These are phyloP conservation scores for Hippophae rhamnoides DNA, from an alignment of 306 rosid genomes.

Conservation along the genomic window DNA sequence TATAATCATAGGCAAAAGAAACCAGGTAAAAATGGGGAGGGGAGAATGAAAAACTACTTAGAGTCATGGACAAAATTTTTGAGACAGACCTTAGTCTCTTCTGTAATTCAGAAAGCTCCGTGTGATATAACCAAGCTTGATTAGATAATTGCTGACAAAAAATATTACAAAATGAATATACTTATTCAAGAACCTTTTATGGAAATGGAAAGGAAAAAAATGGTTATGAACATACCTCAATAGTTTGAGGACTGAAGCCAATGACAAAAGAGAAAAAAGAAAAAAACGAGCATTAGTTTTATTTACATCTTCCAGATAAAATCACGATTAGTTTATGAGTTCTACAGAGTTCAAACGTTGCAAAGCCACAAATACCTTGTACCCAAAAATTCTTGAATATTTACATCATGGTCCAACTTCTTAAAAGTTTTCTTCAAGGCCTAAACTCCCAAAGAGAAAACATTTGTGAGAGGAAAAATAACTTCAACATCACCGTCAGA, in stretches of 20 bases:
- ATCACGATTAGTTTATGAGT: conserved; percentile 3
- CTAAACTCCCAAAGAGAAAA: conserved; percentile 41
- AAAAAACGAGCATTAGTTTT: conserved; percentile 6
- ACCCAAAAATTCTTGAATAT: conserved; percentile 57
- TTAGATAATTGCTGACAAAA: conserved; percentile 46
- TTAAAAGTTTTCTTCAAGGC: conserved; percentile 69
- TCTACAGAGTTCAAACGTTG: neutral
- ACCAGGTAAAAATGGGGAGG: neutral
- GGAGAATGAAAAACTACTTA: too few relatives aligned
- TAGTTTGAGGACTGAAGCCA: conserved; percentile 55
- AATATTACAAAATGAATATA: neutral
- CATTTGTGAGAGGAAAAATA: too few relatives aligned
- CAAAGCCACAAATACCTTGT: conserved; percentile 39
- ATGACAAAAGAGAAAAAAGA: conserved; percentile 18
- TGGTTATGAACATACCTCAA: conserved; percentile 41
- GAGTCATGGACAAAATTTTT: neutral
- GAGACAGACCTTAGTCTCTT: conserved; percentile 60
- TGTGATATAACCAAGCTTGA: conserved; percentile 41
- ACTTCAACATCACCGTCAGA: neutral
- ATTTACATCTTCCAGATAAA: neutral
- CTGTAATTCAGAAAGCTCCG: conserved; percentile 46
- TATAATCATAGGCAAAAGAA: neutral
- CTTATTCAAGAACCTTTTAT: neutral
- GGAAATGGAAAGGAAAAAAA: neutral
- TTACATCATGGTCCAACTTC: conserved; percentile 79